phyloP scores from a whole-genome alignment of 1,284 basidiomycete genomes.

The Grifola frondosa region DNA sequence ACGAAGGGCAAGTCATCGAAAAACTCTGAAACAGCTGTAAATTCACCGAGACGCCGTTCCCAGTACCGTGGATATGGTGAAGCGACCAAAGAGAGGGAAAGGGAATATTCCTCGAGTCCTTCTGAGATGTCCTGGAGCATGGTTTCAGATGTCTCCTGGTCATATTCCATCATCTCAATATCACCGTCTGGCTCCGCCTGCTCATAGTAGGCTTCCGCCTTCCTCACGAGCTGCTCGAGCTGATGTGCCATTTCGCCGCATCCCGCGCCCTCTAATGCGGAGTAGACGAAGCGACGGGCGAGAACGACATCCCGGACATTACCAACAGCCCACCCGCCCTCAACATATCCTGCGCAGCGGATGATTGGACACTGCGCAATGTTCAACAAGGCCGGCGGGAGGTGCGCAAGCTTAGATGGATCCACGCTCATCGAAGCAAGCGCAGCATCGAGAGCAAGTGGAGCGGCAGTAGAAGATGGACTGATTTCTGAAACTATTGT shows the following conservation, averaged over 20 bases:
- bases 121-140: slow-evolving; percentile 6
- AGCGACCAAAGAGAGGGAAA: slow-evolving; percentile 15
- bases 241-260: background rate
- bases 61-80: slow-evolving; percentile 17
- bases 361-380: slow-evolving; percentile 27
- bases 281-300: slow-evolving; percentile 29
- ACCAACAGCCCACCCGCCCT: slow-evolving; percentile 20
- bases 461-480: no score
- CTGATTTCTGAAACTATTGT: no score
- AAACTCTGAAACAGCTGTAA: slow-evolving; percentile 3
- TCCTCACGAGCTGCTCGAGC: background rate
- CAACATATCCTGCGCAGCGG: slow-evolving; percentile 12
- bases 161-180: no score
- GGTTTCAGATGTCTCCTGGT: background rate
- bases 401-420: slow-evolving; percentile 13
- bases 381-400: slow-evolving; percentile 18
- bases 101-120: slow-evolving; percentile 5
- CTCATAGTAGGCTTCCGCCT: background rate
- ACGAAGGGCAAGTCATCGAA: slow-evolving; percentile 7
- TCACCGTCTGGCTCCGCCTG: no score
- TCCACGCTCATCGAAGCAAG: background rate
- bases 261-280: slow-evolving; percentile 17
- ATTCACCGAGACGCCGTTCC: slow-evolving; percentile 13
- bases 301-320: slow-evolving; percentile 29
- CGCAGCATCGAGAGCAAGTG: background rate